A percentile compares a stretch with the other conserved stretches of the same genome.
Evolutionary conservation across 805 yeast genomes (phyloP).

Genomic region (Metschnikowia peoriensis): DNA sequence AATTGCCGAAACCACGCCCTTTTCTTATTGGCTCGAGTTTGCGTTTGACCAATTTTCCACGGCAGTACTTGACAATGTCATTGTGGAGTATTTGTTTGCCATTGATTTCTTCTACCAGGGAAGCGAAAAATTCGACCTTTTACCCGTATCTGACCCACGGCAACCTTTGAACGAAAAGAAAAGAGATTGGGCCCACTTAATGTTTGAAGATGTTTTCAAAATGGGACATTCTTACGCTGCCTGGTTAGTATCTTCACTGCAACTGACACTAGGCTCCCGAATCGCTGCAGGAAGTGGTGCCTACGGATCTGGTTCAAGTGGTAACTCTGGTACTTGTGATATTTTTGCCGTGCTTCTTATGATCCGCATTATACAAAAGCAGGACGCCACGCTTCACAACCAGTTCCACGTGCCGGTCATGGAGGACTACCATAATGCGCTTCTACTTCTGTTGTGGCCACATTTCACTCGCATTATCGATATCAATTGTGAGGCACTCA

Average conservation of each 20-base stretch:
- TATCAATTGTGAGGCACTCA: constrained; percentile 69
- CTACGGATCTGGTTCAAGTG: not conserved
- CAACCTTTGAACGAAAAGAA: constrained; percentile 1
- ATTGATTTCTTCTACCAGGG: constrained; percentile 64
- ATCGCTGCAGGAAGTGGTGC: constrained; percentile 14
- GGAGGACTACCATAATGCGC: constrained; percentile 66
- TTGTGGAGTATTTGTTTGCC: constrained; percentile 73
- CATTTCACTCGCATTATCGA: constrained; percentile 75
- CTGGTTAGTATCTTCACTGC: constrained; percentile 45
- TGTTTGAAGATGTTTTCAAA: constrained; percentile 38
- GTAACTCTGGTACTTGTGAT: constrained; percentile 57
- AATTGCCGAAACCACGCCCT: constrained; percentile 75
- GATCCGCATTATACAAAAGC: constrained; percentile 65
- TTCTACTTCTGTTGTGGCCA: constrained; percentile 79
- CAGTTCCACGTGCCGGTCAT: constrained; percentile 63
- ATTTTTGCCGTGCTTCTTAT: constrained; percentile 74
- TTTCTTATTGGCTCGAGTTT: constrained; percentile 66
- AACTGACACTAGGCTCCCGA: constrained; percentile 24
- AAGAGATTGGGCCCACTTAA: constrained; percentile 34
- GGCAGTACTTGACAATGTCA: constrained; percentile 72
- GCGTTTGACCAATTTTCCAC: constrained; percentile 70
- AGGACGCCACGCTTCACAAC: constrained; percentile 65
- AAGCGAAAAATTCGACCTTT: constrained; percentile 32
- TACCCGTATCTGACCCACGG: constrained; percentile 15
- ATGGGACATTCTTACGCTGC: constrained; percentile 45